Conservation (phyloP, 108 stramenopile genomes). For the Cylindrotheca fusiformis region DNA sequence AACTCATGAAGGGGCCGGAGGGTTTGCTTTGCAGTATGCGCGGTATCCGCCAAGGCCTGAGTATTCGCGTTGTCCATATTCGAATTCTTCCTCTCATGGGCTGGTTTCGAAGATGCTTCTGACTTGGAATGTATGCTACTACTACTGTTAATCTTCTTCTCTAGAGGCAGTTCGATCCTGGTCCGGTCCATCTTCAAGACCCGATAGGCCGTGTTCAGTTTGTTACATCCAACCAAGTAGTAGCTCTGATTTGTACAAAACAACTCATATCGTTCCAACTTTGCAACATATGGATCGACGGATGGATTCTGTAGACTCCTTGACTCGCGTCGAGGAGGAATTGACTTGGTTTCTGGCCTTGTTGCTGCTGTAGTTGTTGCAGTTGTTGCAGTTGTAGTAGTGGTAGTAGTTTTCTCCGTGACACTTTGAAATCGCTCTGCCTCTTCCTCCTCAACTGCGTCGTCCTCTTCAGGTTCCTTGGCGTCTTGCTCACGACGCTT, state of each 20-base stretch:
- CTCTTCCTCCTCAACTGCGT: not conserved
- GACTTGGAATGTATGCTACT: not conserved
- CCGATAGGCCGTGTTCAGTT: conserved; percentile 58
- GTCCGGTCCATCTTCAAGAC: conserved; percentile 87
- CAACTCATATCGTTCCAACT: conserved; percentile 76
- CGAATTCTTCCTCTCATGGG: conserved; percentile 11
- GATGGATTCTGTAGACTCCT: conserved; percentile 8
- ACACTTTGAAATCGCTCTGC: not conserved
- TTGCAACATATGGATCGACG: conserved; percentile 69
- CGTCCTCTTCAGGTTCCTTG: not conserved
- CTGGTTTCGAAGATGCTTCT: conserved; percentile 6
- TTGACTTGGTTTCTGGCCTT: conserved; percentile 42
- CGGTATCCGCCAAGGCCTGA: conserved; percentile 17
- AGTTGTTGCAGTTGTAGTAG: too few species aligned
- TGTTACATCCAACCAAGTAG: conserved; percentile 76
- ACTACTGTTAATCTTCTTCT: not conserved
- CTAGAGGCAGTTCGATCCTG: conserved; percentile 66
- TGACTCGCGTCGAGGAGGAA: not conserved
- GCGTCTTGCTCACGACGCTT: too few species aligned
- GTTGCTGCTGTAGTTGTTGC: too few species aligned
- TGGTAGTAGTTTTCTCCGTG: too few species aligned
- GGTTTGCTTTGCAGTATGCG: conserved; percentile 47
- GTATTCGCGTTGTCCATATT: conserved; percentile 15
- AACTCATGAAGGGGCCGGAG: conserved; percentile 69
- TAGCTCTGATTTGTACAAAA: conserved; percentile 80